These are phyloP conservation scores for Oldenlandia corymbosa DNA, from an alignment of 257 asterid genomes.

Conservation along the genomic window DNA sequence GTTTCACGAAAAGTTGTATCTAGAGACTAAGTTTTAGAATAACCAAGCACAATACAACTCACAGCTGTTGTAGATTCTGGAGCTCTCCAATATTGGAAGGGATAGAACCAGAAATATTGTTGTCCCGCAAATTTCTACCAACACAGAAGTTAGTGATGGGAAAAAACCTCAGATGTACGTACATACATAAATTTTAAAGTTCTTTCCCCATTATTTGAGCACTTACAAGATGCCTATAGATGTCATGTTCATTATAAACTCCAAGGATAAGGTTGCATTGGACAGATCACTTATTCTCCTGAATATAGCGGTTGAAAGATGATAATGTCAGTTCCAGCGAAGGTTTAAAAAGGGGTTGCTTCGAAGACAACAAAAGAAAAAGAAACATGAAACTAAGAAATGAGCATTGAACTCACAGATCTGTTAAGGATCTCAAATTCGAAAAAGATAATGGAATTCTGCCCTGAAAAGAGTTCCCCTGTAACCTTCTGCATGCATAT, in stretches of 20 bases:
- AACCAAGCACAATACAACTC: constrained; percentile 26
- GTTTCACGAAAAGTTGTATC: too few species aligned
- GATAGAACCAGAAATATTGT: constrained; percentile 64
- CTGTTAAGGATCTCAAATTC: constrained; percentile 49
- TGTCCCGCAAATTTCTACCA: constrained; percentile 67
- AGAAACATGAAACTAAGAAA: constrained; percentile 3
- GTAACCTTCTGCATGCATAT: constrained; percentile 50
- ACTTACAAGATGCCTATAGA: constrained; percentile 58
- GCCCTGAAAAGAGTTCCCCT: constrained; percentile 78
- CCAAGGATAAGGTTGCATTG: constrained; percentile 64
- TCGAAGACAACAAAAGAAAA: background rate
- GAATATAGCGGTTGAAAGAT: constrained; percentile 8
- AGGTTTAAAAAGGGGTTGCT: background rate
- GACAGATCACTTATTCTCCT: constrained; percentile 83
- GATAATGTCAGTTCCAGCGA: constrained; percentile 18
- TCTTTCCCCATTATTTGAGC: constrained; percentile 9
- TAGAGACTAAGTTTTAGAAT: background rate
- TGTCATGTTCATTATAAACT: constrained; percentile 44
- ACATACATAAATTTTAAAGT: background rate
- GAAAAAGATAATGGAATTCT: constrained; percentile 64
- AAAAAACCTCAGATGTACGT: constrained; percentile 4
- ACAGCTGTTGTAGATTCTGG: constrained; percentile 49
- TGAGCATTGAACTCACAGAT: constrained; percentile 42
- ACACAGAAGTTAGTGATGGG: background rate
- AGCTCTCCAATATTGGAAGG: constrained; percentile 53